These are phyloP conservation scores for Pleochaeta shiraiana DNA, from an alignment of 2,329 filamentous ascomycete genomes.

Conservation along the genomic window DNA sequence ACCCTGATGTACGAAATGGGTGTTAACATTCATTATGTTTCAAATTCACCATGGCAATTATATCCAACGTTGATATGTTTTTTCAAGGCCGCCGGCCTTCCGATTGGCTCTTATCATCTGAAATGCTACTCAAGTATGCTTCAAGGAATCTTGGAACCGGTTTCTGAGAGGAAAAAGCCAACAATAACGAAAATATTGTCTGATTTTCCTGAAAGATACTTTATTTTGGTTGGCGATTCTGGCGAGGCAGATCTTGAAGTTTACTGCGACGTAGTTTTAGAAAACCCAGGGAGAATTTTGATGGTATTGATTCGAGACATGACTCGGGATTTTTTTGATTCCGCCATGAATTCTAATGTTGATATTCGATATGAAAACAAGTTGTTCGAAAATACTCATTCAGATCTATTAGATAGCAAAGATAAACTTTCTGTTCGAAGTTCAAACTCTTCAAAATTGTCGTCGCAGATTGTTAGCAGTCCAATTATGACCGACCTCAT, in stretches of 20 bases:
- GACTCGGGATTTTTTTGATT: constrained; percentile 54
- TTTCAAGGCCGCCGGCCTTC: constrained; percentile 60
- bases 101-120: constrained; percentile 75
- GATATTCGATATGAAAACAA: background rate
- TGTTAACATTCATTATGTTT: constrained; percentile 87
- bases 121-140: constrained; percentile 97
- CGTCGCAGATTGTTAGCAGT: constrained; percentile 17
- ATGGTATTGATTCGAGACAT: constrained; percentile 89
- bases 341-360: constrained; percentile 14
- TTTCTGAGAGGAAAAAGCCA: constrained; percentile 81
- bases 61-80: constrained; percentile 76
- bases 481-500: constrained; percentile 30
- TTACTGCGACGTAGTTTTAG: constrained; percentile 77
- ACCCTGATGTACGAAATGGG: constrained; percentile 52
- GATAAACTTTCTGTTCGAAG: background rate
- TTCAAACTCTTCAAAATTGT: constrained; percentile 7
- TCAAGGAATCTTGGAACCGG: constrained; percentile 94
- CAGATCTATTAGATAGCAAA: background rate
- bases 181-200: constrained; percentile 66
- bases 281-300: constrained; percentile 62
- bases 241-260: constrained; percentile 95
- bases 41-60: constrained; percentile 98
- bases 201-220: constrained; percentile 78
- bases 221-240: constrained; percentile 84
- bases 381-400: background rate